phyloP scores from a whole-genome alignment of 768 basidiomycete species.

The Chalciporus chontae region DNA sequence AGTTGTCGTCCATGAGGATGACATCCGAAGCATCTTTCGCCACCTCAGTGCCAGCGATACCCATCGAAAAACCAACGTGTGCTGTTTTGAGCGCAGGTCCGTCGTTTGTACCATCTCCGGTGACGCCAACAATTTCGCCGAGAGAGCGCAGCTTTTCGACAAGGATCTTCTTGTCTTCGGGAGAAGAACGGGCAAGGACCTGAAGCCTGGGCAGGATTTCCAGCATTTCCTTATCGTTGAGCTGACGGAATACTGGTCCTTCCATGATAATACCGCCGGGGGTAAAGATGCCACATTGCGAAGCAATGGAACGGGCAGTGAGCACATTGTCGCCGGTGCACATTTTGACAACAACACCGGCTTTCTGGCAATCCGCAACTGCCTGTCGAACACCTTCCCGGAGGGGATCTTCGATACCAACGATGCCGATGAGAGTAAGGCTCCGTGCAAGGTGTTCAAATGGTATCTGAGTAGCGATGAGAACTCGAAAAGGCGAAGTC shows the following conservation, averaged over 20 bases:
- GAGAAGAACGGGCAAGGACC: constrained; percentile 95
- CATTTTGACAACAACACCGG: constrained; percentile 96
- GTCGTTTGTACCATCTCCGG: constrained; percentile 98
- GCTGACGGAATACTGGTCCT: constrained; percentile 86
- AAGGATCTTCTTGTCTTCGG: constrained; percentile 93
- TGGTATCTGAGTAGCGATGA: constrained; percentile 45
- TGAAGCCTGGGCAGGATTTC: constrained; percentile 90
- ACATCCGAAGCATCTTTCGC: constrained; percentile 99
- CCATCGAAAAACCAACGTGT: constrained; percentile 96
- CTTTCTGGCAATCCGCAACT: constrained; percentile 80
- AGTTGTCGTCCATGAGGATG: constrained; percentile 97
- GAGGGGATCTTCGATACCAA: constrained; percentile 95
- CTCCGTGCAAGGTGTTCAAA: constrained; percentile 68
- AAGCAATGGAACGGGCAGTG: constrained; percentile 93
- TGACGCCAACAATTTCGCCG: constrained; percentile 92
- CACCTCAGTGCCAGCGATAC: constrained; percentile 94
- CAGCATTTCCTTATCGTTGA: constrained; percentile 65
- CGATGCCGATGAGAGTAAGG: constrained; percentile 83
- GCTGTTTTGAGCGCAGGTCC: constrained; percentile 95
- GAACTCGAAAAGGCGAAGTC: not conserved
- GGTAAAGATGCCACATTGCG: constrained; percentile 93
- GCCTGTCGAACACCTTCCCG: constrained; percentile 87
- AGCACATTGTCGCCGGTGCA: constrained; percentile 97
- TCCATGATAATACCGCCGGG: constrained; percentile 97
- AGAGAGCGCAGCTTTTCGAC: constrained; percentile 84